Conservation (phyloP, 768 basidiomycete genomes). For the Lanmaoa rubissima region DNA sequence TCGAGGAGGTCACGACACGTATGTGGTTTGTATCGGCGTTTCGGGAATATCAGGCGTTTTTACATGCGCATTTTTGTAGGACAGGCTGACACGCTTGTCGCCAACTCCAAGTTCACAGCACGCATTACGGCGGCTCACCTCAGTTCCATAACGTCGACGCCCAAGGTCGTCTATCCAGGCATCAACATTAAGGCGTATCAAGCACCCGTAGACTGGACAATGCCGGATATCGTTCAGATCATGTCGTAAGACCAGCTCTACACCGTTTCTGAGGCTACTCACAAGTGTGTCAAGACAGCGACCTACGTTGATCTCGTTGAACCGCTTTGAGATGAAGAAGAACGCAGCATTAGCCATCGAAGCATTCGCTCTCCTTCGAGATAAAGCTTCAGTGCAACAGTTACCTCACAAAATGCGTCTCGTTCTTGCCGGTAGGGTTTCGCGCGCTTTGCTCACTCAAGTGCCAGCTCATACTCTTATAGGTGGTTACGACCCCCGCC, state of each 20-base stretch:
- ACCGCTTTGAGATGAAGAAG: conserved; percentile 96
- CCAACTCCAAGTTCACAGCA: conserved; percentile 91
- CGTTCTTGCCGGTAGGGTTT: conserved; percentile 66
- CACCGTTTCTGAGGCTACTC: not conserved
- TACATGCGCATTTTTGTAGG: conserved; percentile 41
- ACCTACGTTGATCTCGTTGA: conserved; percentile 83
- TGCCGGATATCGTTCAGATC: conserved; percentile 53
- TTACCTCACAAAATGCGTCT: conserved; percentile 51
- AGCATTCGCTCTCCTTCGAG: conserved; percentile 63
- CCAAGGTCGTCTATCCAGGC: conserved; percentile 91
- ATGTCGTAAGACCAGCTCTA: conserved; percentile 46
- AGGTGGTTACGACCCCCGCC: conserved; percentile 90
- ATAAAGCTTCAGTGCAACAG: conserved; percentile 18
- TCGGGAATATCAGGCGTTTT: not conserved
- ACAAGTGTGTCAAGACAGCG: conserved; percentile 41
- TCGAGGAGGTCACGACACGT: conserved; percentile 92
- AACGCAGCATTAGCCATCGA: conserved; percentile 79
- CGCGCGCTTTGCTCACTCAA: not conserved
- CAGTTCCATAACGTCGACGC: conserved; percentile 56
- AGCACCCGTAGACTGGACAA: conserved; percentile 36
- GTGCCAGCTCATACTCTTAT: conserved; percentile 2
- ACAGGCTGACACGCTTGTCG: conserved; percentile 87
- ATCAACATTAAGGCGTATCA: conserved; percentile 82
- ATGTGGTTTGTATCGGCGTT: conserved; percentile 26
- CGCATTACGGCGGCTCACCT: conserved; percentile 77